Conservation (phyloP, 192 early-diverging fungal genomes). For the Linderina pennispora region DNA sequence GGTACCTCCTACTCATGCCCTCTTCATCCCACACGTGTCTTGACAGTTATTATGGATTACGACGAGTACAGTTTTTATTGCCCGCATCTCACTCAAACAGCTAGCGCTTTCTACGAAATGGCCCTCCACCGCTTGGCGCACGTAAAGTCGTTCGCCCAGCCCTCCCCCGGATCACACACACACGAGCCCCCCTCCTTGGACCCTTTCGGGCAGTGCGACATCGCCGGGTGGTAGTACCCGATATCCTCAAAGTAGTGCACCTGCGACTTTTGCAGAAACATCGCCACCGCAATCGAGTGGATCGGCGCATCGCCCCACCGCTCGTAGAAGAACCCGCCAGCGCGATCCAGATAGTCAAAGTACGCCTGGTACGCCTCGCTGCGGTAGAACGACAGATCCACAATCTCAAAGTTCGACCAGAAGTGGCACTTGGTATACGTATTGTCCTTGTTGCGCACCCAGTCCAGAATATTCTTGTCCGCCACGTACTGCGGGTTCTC, state of each 20-base stretch:
- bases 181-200: slow-evolving; percentile 10
- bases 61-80: too few relatives aligned
- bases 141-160: slow-evolving; percentile 29
- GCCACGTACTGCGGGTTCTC: background rate
- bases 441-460: background rate
- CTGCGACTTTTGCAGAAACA: slow-evolving; percentile 47
- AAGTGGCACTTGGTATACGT: slow-evolving; percentile 56
- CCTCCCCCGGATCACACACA: slow-evolving; percentile 11
- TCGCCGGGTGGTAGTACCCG: slow-evolving; percentile 52
- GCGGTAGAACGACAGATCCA: slow-evolving; percentile 52
- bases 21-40: too few relatives aligned
- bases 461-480: background rate
- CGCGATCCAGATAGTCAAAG: slow-evolving; percentile 47
- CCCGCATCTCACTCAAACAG: too few relatives aligned
- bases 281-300: slow-evolving; percentile 50
- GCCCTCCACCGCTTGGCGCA: slow-evolving; percentile 35
- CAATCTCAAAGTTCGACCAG: slow-evolving; percentile 80
- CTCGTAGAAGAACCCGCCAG: slow-evolving; percentile 54
- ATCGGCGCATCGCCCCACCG: slow-evolving; percentile 48
- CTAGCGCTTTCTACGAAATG: too few relatives aligned
- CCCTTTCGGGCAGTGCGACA: slow-evolving; percentile 57
- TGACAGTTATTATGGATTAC: too few relatives aligned
- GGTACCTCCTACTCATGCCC: too few relatives aligned
- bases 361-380: slow-evolving; percentile 22
- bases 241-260: slow-evolving; percentile 60